A percentile compares a stretch with the other conserved stretches of the same genome.
phyloP scores from a whole-genome alignment of 768 basidiomycete genomes.

The Russula compacta region DNA sequence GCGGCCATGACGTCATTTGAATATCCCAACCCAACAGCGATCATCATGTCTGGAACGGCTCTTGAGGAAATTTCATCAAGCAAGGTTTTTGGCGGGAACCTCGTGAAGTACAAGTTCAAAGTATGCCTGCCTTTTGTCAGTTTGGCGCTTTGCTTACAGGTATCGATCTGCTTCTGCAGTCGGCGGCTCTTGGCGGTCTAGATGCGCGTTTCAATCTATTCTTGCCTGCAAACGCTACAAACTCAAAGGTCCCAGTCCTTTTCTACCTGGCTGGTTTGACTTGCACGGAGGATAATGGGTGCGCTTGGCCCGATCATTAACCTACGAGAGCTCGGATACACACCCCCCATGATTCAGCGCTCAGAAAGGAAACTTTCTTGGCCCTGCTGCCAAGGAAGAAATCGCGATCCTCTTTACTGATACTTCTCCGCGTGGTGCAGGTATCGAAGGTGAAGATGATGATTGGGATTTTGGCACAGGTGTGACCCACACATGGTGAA shows the following conservation, averaged over 20 bases:
- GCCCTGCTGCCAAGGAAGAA: slow-evolving; percentile 74
- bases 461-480: slow-evolving; percentile 92
- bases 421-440: slow-evolving; percentile 90
- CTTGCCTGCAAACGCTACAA: slow-evolving; percentile 53
- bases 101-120: slow-evolving; percentile 84
- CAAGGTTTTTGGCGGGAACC: slow-evolving; percentile 70
- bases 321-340: background rate
- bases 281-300: slow-evolving; percentile 94
- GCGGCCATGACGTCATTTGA: slow-evolving; percentile 8
- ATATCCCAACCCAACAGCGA: background rate
- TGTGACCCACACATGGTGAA: slow-evolving; percentile 15
- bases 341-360: slow-evolving; percentile 39
- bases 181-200: slow-evolving; percentile 57
- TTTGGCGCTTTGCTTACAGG: background rate
- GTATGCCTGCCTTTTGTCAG: slow-evolving; percentile 30
- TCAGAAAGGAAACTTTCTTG: slow-evolving; percentile 88
- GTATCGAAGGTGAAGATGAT: slow-evolving; percentile 67
- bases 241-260: slow-evolving; percentile 53
- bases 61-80: slow-evolving; percentile 68
- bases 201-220: slow-evolving; percentile 83
- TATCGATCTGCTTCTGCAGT: slow-evolving; percentile 36
- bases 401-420: slow-evolving; percentile 94
- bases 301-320: slow-evolving; percentile 19
- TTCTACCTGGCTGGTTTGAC: slow-evolving; percentile 85
- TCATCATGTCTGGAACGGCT: slow-evolving; percentile 22